Evolutionary conservation across 371 early-diverging fungal genomes (phyloP), one percentile per base, ranked within the genome.

Genomic region (Phascolomyces articulosus): DNA sequence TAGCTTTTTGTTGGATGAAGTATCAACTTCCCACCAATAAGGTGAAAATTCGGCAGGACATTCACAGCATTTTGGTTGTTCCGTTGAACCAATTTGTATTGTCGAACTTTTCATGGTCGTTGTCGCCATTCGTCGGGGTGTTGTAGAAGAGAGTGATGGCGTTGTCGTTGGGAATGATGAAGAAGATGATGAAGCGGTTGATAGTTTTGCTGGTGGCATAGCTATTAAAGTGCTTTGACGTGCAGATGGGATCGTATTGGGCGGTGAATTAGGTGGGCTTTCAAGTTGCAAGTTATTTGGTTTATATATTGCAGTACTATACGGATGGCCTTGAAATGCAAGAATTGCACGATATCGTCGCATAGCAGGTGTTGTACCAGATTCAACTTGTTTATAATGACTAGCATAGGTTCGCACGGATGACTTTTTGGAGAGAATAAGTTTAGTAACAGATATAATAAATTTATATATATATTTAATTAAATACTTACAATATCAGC

Each of bases 291-390:
- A 38, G 21, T 8, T 20, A 31, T 16, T 23, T 15, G 31, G 58
- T 6, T 23, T 28, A 20, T 57, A 40, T 9, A 54, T n/a, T 10
- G 60, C 51, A 10, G 13, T 24, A 51, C 23, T 51, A n/a, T 51
- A 51, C 7, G 51, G 51, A 15, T 51, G 51, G 20, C 48, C 47
- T 18, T 16, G 16, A 29, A 47, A 38, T 15, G 41, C 27, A 10
- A 59, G 27, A 9, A 59, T 41, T 0, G 60, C 60, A 23, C 44
- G 40, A 41, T 70, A 70, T 4, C 66, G 62, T 21, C 81, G 71
- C 73, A 72, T 75, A 24, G 78, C 81, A 2, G 78, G 76, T 21
- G 81, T 81, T 13, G 71, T 65, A 7, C 64, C 67, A 6, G 69
- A 49, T 11, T 74, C 69, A 15, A 76, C 65, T 7, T 55, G 16